These are phyloP conservation scores for Tripidium arundinaceum DNA, from an alignment of 202 grass and related monocot genomes.

Conservation along the genomic window DNA sequence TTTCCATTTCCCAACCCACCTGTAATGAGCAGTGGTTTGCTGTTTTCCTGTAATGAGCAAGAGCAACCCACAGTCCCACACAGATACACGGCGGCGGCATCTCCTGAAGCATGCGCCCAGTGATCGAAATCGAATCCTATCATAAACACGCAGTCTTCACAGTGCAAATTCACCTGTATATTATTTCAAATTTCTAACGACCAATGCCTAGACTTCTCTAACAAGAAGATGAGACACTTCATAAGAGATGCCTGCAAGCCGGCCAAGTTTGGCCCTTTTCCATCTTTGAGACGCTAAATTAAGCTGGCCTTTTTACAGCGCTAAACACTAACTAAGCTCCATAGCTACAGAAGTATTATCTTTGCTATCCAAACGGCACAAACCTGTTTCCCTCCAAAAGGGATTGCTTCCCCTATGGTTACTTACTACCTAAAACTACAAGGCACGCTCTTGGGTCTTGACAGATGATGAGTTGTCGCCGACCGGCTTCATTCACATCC, in stretches of 20 bases:
- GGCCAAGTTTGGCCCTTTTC: not conserved
- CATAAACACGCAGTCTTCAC: too few relatives aligned
- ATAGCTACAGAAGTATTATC: not conserved
- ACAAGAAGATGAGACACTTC: not conserved
- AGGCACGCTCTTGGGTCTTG: not conserved
- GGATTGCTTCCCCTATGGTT: not conserved
- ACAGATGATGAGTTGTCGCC: not conserved
- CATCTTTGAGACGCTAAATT: not conserved
- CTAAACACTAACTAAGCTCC: not conserved
- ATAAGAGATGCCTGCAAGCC: not conserved
- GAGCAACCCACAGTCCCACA: too few relatives aligned
- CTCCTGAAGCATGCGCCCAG: too few relatives aligned
- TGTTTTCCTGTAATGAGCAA: too few relatives aligned
- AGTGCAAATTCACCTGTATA: too few relatives aligned
- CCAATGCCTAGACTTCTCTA: not conserved
- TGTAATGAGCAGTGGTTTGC: too few relatives aligned
- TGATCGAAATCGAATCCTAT: too few relatives aligned
- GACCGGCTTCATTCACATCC: constrained; percentile 32
- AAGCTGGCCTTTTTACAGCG: not conserved
- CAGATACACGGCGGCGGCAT: too few relatives aligned
- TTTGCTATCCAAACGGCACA: not conserved
- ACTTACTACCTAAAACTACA: constrained; percentile 28
- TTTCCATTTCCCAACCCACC: too few relatives aligned
- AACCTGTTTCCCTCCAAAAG: not conserved
- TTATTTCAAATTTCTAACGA: not conserved